Evolutionary conservation across 2,329 filamentous ascomycete genomes (phyloP), one percentile per base, ranked within the genome.

Genomic region (Pseudogymnoascus sp.): DNA sequence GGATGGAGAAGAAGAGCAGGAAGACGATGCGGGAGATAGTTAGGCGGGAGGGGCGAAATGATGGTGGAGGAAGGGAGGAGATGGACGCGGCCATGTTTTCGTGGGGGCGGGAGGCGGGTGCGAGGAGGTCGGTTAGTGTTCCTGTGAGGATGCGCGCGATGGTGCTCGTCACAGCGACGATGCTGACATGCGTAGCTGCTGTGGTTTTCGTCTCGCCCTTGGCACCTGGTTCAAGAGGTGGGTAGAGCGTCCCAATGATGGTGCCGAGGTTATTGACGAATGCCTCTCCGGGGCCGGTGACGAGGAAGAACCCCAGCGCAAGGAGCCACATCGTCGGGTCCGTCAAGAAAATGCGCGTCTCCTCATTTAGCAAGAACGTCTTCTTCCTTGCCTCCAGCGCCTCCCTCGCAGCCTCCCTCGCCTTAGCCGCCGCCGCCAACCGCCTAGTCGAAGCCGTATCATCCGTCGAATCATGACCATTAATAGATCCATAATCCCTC

Each of bases 231-330:
- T 84, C 59, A 88, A 85, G 69, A 83, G 83, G 78, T 4, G 84
- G 83, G 50, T 90, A 90, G 3, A 97, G 80, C 0, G 93, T 96
- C 68, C 90, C 89, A 69, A 97, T 93, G 66, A 99, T 88, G 23
- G 93, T 97, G 37, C 95, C 95, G 8, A 99, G 80, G 70, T 97
- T 99, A 78, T 97, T 99, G 77, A 97, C 92, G 74, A 97, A 99
- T 10, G 93, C 90, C 76, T 99, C 95, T n/a, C 93, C 93, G 0
- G 95, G 93, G 0, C 95, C 95, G 62, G 93, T 90, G 18, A 96
- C 90, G 66, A 97, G 83, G 75, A 97, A 91, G 77, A 99, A 97
- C 18, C 92, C 93, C 0, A 88, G 79, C 0, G 93, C 91, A 68
- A 99, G 88, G 73, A 87, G 90, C 93, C 93, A 99, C 93, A 97